These are phyloP conservation scores for Daldinia sp. DNA, from an alignment of 2,329 filamentous ascomycete species.

Conservation along the genomic window DNA sequence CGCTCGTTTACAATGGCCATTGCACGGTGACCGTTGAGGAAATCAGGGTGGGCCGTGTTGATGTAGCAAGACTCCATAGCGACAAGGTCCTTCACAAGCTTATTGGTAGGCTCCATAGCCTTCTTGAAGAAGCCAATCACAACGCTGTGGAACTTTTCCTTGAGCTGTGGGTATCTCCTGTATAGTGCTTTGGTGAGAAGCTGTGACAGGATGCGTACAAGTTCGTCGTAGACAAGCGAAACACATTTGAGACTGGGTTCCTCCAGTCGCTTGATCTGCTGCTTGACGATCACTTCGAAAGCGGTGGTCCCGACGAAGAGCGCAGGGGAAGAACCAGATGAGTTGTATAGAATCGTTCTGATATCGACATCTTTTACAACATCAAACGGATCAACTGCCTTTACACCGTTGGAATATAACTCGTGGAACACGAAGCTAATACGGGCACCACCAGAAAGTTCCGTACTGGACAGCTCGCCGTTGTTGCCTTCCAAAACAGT, in stretches of 20 bases:
- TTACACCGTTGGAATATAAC: constrained; percentile 95
- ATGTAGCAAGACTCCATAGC: constrained; percentile 97
- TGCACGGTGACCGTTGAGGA: constrained; percentile 94
- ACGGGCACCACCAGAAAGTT: constrained; percentile 95
- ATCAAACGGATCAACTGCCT: constrained; percentile 97
- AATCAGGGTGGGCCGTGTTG: constrained; percentile 98
- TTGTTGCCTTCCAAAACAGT: constrained; percentile 97
- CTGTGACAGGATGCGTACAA: constrained; percentile 94
- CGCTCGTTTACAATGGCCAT: constrained; percentile 99
- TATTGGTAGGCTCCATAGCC: constrained; percentile 97
- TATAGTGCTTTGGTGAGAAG: constrained; percentile 90
- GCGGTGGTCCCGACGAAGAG: constrained; percentile 97
- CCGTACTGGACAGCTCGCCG: constrained; percentile 91
- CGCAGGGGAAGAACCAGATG: constrained; percentile 95
- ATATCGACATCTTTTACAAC: constrained; percentile 98
- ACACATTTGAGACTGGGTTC: constrained; percentile 98
- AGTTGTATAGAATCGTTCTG: constrained; percentile 97
- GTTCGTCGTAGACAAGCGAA: constrained; percentile 94
- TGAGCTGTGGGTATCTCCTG: constrained; percentile 90
- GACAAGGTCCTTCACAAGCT: constrained; percentile 92
- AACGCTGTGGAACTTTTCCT: constrained; percentile 95
- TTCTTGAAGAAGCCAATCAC: constrained; percentile 98
- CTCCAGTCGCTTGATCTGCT: constrained; percentile 96
- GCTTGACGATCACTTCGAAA: constrained; percentile 99
- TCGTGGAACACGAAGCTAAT: constrained; percentile 99